Evolutionary conservation across 2,329 filamentous ascomycete genomes (phyloP).

Genomic region (Pleoardoris graminearum): DNA sequence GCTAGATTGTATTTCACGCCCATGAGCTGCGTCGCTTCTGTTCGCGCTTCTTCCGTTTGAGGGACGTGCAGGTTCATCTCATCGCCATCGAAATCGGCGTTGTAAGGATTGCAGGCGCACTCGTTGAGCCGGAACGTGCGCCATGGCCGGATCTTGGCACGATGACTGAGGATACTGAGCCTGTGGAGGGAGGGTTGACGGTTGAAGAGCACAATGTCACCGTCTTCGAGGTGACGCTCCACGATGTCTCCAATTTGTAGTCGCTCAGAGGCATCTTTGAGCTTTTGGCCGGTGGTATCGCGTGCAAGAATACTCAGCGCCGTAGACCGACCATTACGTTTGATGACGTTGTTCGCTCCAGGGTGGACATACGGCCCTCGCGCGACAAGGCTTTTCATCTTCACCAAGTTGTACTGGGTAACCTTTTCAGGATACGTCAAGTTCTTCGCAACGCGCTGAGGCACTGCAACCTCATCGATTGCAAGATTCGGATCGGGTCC

Average conservation of each 20-base stretch:
- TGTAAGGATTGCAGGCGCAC: conserved; percentile 97
- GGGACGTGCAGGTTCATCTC: conserved; percentile 99
- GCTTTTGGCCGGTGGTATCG: conserved; percentile 60
- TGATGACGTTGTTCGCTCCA: conserved; percentile 81
- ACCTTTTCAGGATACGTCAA: conserved; percentile 93
- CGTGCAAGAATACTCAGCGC: conserved; percentile 62
- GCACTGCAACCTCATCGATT: conserved; percentile 92
- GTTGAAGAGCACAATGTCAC: conserved; percentile 96
- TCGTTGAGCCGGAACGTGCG: conserved; percentile 96
- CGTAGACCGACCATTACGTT: conserved; percentile 67
- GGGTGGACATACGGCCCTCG: conserved; percentile 82
- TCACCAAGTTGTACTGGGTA: conserved; percentile 81
- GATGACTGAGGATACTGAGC: conserved; percentile 96
- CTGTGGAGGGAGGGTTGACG: conserved; percentile 97
- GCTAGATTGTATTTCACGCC: conserved; percentile 95
- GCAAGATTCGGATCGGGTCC: conserved; percentile 93
- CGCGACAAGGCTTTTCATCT: conserved; percentile 71
- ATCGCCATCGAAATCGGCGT: conserved; percentile 97
- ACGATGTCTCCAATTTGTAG: conserved; percentile 85
- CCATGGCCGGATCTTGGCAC: conserved; percentile 90
- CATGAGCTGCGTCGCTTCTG: conserved; percentile 95
- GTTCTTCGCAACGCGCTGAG: conserved; percentile 89
- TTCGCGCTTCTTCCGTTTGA: conserved; percentile 93
- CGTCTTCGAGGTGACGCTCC: conserved; percentile 91
- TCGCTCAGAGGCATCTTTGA: conserved; percentile 70